Evolutionary conservation across 192 early-diverging fungal genomes (phyloP).

Genomic region (Chytriomyces hyalinus): DNA sequence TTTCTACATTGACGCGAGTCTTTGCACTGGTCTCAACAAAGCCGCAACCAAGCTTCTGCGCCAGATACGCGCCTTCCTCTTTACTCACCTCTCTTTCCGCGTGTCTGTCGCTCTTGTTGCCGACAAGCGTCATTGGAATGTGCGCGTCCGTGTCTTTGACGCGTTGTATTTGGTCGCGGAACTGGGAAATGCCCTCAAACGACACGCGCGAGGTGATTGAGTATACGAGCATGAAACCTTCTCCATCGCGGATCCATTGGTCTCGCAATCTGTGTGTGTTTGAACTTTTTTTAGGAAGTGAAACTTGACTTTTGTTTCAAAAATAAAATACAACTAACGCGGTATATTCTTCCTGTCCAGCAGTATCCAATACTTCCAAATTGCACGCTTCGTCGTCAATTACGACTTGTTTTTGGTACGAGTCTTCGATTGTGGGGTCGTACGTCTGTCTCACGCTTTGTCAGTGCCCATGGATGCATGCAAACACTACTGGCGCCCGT

Average conservation of each 20-base stretch:
- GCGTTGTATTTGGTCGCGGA: slow-evolving; percentile 91
- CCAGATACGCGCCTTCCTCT: slow-evolving; percentile 82
- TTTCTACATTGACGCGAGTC: slow-evolving; percentile 90
- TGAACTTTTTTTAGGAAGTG: too few relatives aligned
- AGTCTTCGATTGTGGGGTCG: slow-evolving; percentile 98
- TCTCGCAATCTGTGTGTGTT: slow-evolving; percentile 67
- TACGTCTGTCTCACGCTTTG: slow-evolving; percentile 55
- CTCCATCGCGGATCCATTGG: slow-evolving; percentile 96
- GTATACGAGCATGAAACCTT: slow-evolving; percentile 94
- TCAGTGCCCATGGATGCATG: neutral
- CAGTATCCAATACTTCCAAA: slow-evolving; percentile 93
- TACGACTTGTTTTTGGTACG: slow-evolving; percentile 95
- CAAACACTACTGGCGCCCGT: neutral
- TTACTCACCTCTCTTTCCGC: slow-evolving; percentile 69
- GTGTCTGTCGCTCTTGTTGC: slow-evolving; percentile 89
- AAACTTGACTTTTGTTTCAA: too few relatives aligned
- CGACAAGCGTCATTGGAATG: slow-evolving; percentile 32
- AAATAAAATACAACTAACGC: slow-evolving; percentile 49
- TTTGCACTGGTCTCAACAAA: slow-evolving; percentile 92
- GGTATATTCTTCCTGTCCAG: slow-evolving; percentile 94
- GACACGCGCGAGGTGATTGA: slow-evolving; percentile 88
- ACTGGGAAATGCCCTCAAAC: slow-evolving; percentile 88
- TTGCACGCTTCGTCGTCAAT: slow-evolving; percentile 87
- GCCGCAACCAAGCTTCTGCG: slow-evolving; percentile 74
- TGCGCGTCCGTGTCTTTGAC: slow-evolving; percentile 64